Base-by-base conservation (phyloP, 306 rosid species). In the Cucurbita argyrosperma region DNA sequence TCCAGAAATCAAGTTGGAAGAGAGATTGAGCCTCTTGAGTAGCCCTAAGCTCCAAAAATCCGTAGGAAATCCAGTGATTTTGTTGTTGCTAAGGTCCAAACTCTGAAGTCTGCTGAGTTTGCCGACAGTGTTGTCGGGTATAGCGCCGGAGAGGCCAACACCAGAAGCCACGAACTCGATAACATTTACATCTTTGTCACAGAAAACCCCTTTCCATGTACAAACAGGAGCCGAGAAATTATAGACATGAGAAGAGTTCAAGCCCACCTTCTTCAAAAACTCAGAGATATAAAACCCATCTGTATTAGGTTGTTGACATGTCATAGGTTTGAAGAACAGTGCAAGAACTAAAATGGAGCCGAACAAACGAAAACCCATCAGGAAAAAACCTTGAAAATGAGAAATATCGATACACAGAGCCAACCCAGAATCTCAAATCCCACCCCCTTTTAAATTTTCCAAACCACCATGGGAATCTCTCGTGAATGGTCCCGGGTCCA, bases 21-120 rank as follows among this genome's bases (percentile, higher is more conserved):
- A 89, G 67, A 91, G 95, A 79, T 85, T 88, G 26, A 95, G 92
- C 78, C 49, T 83, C 67, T 82, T 87, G 82, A 95, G 89, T 43
- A 88, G 87, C 81, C 85, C 77, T 26, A 95, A 79, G 50, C 99
- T 87, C 99, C 99, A 91, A 73, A 95, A 89, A 86, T 95, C 99
- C 45, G 96, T 84, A 56, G 99, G 91, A 75, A 95, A 81, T 15
- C 37, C 74, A 23, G 88, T 88, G 84, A 95, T 88, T 66, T 80
- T 86, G 87, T 95, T 95, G 84, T 67, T 43, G 90, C 99, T 91
- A 52, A 95, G 97, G 84, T 91, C 91, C 83, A 95, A 80, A 81
- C 63, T 37, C 63, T 88, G 93, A 75, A 95, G 91, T 78, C 59
- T 88, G 72, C 76, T 79, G 53, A 95, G 96, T 79, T 95, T 95